phyloP scores from a whole-genome alignment of 805 yeast genomes.

The Kodamaea kakaduensis region DNA sequence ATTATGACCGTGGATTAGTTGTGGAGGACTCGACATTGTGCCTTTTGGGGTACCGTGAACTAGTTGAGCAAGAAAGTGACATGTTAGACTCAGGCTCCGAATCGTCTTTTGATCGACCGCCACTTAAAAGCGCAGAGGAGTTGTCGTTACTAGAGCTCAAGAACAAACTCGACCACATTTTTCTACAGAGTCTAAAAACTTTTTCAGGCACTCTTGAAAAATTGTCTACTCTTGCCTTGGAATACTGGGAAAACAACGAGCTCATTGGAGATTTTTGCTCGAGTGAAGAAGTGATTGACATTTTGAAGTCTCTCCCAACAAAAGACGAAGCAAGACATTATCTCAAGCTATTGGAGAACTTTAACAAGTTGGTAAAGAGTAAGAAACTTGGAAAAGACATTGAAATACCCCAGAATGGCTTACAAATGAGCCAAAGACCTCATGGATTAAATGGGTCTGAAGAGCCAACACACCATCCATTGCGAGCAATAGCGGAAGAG shows the following conservation, averaged over 20 bases:
- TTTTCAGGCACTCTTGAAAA: conserved; percentile 30
- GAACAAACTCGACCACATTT: conserved; percentile 30
- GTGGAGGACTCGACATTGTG: conserved; percentile 23
- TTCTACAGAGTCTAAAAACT: conserved; percentile 31
- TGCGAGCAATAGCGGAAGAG: conserved; percentile 5
- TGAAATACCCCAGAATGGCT: too few species aligned
- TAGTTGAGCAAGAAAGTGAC: conserved; percentile 19
- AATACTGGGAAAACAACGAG: conserved; percentile 27
- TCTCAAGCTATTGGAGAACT: conserved; percentile 26
- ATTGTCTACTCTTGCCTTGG: conserved; percentile 25
- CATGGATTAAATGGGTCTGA: too few species aligned
- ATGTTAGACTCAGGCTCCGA: too few species aligned
- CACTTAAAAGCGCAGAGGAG: conserved; percentile 23
- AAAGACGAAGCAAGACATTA: conserved; percentile 30
- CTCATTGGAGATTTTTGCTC: conserved; percentile 22
- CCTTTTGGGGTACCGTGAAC: conserved; percentile 28
- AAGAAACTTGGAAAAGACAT: too few species aligned
- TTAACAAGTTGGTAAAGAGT: too few species aligned
- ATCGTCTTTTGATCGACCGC: conserved; percentile 6
- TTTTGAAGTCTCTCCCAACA: conserved; percentile 24
- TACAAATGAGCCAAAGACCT: too few species aligned
- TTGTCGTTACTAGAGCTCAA: conserved; percentile 30
- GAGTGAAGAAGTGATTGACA: conserved; percentile 9
- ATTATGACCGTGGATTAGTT: conserved; percentile 29
- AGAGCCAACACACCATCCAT: too few species aligned